Base-by-base conservation (phyloP, 345 rosid species). In the Pistacia vera region DNA sequence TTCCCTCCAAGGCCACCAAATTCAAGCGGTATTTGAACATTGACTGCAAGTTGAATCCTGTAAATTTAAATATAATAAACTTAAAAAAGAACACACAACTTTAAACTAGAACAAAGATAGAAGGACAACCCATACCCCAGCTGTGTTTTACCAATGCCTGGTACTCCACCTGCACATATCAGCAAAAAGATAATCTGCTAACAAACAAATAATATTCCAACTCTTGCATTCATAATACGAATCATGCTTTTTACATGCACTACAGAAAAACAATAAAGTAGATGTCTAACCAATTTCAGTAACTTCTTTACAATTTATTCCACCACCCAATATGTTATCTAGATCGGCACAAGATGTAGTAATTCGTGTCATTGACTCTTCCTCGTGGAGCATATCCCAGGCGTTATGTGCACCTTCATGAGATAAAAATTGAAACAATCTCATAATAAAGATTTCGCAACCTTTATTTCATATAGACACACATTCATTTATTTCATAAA, bases 141-240 rank as follows among this genome's bases (percentile, higher is more conserved):
- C 84, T 95, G 99, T 44, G 99, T 95, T 88, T 95, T 95, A 79
- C 98, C 97, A 62, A 95, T 95, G 59, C 98, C 97, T 0, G 99
- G 99, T 22, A 90, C 90, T 4, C 95, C 97, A 79, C 97, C 97
- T 89, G 72, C 25, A 75, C 33, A 57, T 22, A 78, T 30, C 68
- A 66, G 49, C 71, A 52, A 55, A 16, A 60, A 49, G 17, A 2
- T 17, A 68, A 69, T 20, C 17, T 41, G 33, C n/a, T 66, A 35
- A 49, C 60, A 22, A 75, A 56, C 55, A 68, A 16, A 75, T n/a
- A 44, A 65, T 9, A 30, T 11, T 10, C 6, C n/a, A 57, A 77
- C 22, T 36, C 14, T 30, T 76, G 49, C 28, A n/a, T 33, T 79
- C 64, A 9, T 11, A 70, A 57, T 25, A 68, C 5, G 60, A 56